Percentiles rank a stretch among this genome's conserved stretches.
phyloP scores from a whole-genome alignment of 176 grass and related monocot genomes.

The Cenchrus purpureus region DNA sequence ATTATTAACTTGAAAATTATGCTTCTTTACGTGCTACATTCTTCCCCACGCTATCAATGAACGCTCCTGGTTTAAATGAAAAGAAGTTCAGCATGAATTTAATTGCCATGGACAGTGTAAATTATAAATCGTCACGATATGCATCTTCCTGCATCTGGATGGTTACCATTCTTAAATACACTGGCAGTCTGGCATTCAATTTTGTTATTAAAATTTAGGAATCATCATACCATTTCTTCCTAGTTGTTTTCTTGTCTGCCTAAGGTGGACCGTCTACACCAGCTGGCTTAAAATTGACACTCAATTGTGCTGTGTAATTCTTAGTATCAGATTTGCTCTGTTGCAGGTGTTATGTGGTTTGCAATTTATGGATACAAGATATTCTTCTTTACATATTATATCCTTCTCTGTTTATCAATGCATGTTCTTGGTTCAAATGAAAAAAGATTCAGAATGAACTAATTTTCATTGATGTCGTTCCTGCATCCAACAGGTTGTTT shows the following conservation, averaged over 20 bases:
- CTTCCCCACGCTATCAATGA: neutral
- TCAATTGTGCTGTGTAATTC: neutral
- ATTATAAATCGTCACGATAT: slow-evolving; percentile 23
- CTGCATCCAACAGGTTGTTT: neutral
- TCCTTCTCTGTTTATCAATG: neutral
- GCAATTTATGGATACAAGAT: neutral
- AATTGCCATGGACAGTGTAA: neutral
- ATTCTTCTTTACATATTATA: neutral
- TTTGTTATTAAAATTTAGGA: neutral
- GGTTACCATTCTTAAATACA: neutral
- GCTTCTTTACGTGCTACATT: neutral
- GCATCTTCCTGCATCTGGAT: neutral
- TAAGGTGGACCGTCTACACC: neutral
- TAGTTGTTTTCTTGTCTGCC: neutral
- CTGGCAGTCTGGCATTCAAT: neutral
- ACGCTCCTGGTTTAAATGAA: neutral
- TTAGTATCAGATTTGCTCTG: neutral
- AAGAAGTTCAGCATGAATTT: neutral
- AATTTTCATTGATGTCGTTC: neutral
- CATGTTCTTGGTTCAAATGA: neutral
- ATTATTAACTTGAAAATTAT: slow-evolving; percentile 4
- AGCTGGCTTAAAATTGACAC: neutral
- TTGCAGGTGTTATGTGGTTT: neutral
- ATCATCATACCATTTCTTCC: neutral
- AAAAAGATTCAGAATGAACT: neutral